Base-by-base conservation (phyloP, 2,329 filamentous ascomycete species). In the Xylariales sp. region DNA sequence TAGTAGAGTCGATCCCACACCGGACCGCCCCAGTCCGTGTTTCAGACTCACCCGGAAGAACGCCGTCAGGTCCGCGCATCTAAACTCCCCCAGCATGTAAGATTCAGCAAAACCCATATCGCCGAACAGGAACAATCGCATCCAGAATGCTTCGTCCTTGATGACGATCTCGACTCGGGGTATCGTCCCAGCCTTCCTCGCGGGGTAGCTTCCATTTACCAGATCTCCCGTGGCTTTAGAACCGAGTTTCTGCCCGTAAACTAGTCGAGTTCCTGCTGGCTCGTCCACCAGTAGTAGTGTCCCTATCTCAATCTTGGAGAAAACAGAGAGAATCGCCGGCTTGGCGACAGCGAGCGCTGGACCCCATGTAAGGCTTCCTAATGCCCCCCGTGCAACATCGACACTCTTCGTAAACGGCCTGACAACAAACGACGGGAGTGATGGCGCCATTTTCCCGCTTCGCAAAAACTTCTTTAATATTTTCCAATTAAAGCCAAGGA, bases 41-140 rank as follows among this genome's bases (percentile, higher is more conserved):
- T n/a, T n/a, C n/a, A n/a, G n/a, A n/a, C n/a, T n/a, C n/a, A n/a
- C n/a, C n/a, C n/a, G 73, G 56, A 88, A 87, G 54, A 88, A 85
- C 3, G 71, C 70, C 2, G 79, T 81, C 48, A 88, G 55, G 54
- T 87, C 75, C 10, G 72, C 63, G 42, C 82, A 86, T 36, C 78
- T 74, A 19, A 86, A 70, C 55, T 88, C 83, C 30, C 78, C 79
- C 13, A 87, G 67, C 81, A 88, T 87, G 52, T 84, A 87, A 19
- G 80, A 76, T 56, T 85, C 79, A 11, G 82, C 77, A 46, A 88
- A 85, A 3, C 83, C 83, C 81, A 88, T 86, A 56, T 88, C 83
- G 25, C 77, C 80, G 52, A 85, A 85, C 19, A 88, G 60, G 31
- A 82, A 69, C 36, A 85, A 59, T 28, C 83, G 72, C 51, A 85